Conservation (phyloP, 139 green algal species). For the Coccomyxa sp. region DNA sequence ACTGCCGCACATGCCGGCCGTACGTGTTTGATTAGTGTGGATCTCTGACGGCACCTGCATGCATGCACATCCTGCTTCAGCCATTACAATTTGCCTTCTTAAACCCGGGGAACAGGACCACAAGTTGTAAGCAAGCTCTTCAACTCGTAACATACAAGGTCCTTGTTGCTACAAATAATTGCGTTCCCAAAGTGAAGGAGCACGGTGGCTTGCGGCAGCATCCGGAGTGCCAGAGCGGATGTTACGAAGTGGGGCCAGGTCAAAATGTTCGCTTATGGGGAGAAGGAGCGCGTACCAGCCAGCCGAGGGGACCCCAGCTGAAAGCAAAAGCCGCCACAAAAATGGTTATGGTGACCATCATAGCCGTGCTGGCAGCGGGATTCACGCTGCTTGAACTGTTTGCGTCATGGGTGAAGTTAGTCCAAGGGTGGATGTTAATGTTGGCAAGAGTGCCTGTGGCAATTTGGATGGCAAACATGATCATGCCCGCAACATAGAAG, state of each 20-base stretch:
- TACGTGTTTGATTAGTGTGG: constrained; percentile 13
- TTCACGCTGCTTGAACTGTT: neutral
- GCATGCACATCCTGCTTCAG: neutral
- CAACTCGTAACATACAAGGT: neutral
- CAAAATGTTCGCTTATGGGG: too few species aligned
- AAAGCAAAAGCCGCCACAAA: constrained; percentile 72
- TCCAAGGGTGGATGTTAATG: neutral
- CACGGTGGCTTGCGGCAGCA: too few species aligned
- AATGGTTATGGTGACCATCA: constrained; percentile 36
- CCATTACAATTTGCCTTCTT: too few species aligned
- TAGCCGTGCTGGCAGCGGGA: neutral
- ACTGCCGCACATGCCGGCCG: constrained; percentile 31
- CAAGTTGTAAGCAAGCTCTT: neutral
- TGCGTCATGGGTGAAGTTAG: neutral
- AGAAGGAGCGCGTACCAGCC: constrained; percentile 7
- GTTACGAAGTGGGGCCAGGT: too few species aligned
- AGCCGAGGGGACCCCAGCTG: constrained; percentile 45
- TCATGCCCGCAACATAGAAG: constrained; percentile 27
- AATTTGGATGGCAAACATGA: constrained; percentile 28
- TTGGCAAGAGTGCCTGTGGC: constrained; percentile 7
- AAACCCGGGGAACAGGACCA: too few species aligned
- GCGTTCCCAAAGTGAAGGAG: too few species aligned
- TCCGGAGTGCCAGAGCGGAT: too few species aligned
- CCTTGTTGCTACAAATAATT: too few species aligned
- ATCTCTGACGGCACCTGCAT: constrained; percentile 14